These are phyloP conservation scores for Solanum etuberosum DNA, from an alignment of 257 asterid genomes.

Conservation along the genomic window DNA sequence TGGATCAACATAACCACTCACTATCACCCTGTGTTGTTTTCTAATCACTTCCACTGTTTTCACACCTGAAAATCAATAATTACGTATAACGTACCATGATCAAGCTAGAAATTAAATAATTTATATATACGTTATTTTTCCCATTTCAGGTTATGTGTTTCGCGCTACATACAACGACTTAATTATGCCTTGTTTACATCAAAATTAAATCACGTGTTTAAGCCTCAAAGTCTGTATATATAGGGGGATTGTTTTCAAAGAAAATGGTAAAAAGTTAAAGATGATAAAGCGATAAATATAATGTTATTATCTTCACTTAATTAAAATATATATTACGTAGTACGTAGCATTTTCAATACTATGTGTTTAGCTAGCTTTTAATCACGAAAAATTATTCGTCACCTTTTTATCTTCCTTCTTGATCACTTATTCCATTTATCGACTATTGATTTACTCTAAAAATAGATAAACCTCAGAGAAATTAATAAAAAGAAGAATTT, in stretches of 20 bases:
- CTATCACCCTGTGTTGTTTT: conserved; percentile 59
- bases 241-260: neutral
- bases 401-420: neutral
- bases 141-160: too few relatives aligned
- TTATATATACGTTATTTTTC: too few relatives aligned
- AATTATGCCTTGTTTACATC: neutral
- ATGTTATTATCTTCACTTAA: neutral
- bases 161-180: too few relatives aligned
- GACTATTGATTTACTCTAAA: neutral
- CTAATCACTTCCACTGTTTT: conserved; percentile 53
- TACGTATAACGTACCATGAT: neutral
- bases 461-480: neutral
- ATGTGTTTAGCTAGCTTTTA: neutral
- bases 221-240: neutral
- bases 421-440: neutral
- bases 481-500: too few relatives aligned
- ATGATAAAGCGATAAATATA: too few relatives aligned
- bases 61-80: conserved; percentile 38
- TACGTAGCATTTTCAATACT: neutral
- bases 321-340: neutral
- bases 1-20: conserved; percentile 62
- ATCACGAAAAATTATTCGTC: neutral
- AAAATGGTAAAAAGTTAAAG: neutral
- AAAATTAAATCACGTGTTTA: neutral
- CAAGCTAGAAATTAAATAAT: too few relatives aligned